Evolutionary conservation across 2,329 filamentous ascomycete genomes (phyloP), one percentile per base, ranked within the genome.

Genomic region (Hymenoscyphus scutula): DNA sequence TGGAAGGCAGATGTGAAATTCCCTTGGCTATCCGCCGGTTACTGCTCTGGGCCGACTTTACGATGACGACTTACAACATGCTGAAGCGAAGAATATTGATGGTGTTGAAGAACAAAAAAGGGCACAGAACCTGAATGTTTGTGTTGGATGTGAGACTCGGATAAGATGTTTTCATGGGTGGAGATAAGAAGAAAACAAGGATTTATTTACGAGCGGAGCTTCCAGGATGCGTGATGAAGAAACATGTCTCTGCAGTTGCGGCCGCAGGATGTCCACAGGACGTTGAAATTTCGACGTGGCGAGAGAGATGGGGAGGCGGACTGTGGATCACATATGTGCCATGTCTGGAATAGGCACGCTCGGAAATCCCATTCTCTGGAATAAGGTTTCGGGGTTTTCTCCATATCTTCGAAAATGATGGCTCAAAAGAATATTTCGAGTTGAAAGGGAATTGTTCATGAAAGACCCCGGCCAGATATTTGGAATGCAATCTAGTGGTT

Each of bases 111-210:
- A 6, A 11, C 41, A 48, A 11, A 19, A 25, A 48, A 25, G 11
- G 10, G 19, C 19, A 48, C 8, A 48, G 41, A 48, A n/a, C n/a
- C n/a, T n/a, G n/a, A n/a, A 48, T 23, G 7, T 23, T 48, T n/a
- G n/a, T 48, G n/a, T 13, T 23, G 19, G 29, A 55, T 32, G 13
- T 34, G 29, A 19, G 27, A 55, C n/a, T 30, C 27, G 27, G n/a
- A 55, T 13, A 34, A 30, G 15, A 11, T 54, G 13, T 34, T n/a
- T 6, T 34, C 29, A 19, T 37, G 53, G 29, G 34, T 34, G 53
- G 34, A 55, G 53, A 55, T 55, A 55, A 56, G 53, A 32, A 29
- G 45, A 23, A 23, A 51, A 25, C 45, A 51, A 11, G 45, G 45
- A 19, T 51, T 48, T 51, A 51, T 25, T 23, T 51, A 51, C n/a